phyloP scores from a whole-genome alignment of 805 yeast genomes.

The Starmerella bombicola region DNA sequence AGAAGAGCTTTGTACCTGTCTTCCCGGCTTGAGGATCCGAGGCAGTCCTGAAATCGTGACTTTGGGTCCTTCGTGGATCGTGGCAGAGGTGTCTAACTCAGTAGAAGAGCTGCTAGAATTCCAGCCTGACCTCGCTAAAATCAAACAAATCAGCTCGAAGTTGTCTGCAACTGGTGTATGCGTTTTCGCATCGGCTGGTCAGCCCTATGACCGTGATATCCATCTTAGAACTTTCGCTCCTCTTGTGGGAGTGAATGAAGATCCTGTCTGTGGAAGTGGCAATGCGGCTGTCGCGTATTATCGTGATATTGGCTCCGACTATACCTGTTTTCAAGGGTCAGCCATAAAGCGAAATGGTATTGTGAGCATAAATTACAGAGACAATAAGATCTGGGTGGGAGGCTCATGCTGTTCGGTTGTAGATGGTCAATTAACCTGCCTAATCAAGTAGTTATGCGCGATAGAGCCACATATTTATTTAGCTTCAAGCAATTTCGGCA shows the following conservation, averaged over 20 bases:
- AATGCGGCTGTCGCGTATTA: slow-evolving; percentile 21
- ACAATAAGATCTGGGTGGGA: slow-evolving; percentile 14
- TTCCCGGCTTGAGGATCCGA: not conserved
- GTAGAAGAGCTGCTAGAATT: slow-evolving; percentile 4
- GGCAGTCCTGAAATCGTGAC: slow-evolving; percentile 6
- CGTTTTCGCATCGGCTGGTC: slow-evolving; percentile 4
- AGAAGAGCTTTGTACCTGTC: not conserved
- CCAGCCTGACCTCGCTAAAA: slow-evolving; percentile 4
- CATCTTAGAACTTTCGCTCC: slow-evolving; percentile 20
- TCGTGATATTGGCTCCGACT: slow-evolving; percentile 3
- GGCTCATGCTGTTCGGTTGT: slow-evolving; percentile 11
- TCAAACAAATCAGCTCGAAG: slow-evolving; percentile 2
- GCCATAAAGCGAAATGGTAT: slow-evolving; percentile 16
- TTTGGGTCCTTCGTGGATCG: slow-evolving; percentile 16
- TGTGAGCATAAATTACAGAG: slow-evolving; percentile 7
- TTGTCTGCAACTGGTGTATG: slow-evolving; percentile 10
- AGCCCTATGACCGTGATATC: not conserved
- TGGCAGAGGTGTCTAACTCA: slow-evolving; percentile 1
- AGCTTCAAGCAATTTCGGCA: slow-evolving; percentile 2
- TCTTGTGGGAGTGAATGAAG: slow-evolving; percentile 9
- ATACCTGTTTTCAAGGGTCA: slow-evolving; percentile 18
- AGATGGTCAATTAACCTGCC: slow-evolving; percentile 2
- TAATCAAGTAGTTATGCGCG: not conserved
- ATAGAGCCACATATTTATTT: no score
- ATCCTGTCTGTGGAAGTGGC: slow-evolving; percentile 23